phyloP scores from a whole-genome alignment of 164 flowering plant genomes.

The Aristolochia contorta region DNA sequence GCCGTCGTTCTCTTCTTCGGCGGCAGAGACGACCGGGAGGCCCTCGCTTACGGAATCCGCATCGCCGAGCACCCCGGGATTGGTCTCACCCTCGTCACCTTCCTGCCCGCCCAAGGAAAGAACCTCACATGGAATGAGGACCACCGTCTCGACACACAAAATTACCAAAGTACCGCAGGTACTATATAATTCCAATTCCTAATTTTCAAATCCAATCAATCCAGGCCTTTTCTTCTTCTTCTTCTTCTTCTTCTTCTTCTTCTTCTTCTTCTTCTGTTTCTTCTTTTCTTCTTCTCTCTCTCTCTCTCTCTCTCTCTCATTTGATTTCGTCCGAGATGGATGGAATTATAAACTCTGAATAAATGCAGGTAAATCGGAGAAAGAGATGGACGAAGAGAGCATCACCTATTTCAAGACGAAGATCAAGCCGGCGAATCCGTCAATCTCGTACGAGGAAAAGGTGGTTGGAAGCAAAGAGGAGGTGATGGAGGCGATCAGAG shows the following conservation, averaged over 20 bases:
- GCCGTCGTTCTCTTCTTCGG: slow-evolving; percentile 30
- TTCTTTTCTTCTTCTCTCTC: no score
- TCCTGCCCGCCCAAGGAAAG: slow-evolving; percentile 12
- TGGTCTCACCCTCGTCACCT: slow-evolving; percentile 21
- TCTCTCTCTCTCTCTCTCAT: not conserved
- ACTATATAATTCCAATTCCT: no score
- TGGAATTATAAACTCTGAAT: not conserved
- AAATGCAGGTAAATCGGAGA: slow-evolving; percentile 2
- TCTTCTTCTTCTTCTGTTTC: no score
- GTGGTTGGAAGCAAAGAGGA: slow-evolving; percentile 20
- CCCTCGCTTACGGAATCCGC: slow-evolving; percentile 29
- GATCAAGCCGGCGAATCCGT: not conserved
- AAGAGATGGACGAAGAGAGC: slow-evolving; percentile 11
- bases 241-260: no score
- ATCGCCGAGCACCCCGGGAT: slow-evolving; percentile 54
- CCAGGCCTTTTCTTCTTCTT: no score
- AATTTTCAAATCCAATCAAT: no score
- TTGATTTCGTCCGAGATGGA: not conserved
- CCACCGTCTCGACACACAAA: no score
- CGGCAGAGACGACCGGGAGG: slow-evolving; percentile 39
- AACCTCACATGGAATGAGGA: not conserved
- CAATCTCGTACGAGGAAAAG: slow-evolving; percentile 21
- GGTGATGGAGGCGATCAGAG: slow-evolving; percentile 8
- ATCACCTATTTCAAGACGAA: slow-evolving; percentile 7
- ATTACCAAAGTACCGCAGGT: no score